Evolutionary conservation across 2,329 filamentous ascomycete genomes (phyloP).

Genomic region (Aspergillus tubingensis): DNA sequence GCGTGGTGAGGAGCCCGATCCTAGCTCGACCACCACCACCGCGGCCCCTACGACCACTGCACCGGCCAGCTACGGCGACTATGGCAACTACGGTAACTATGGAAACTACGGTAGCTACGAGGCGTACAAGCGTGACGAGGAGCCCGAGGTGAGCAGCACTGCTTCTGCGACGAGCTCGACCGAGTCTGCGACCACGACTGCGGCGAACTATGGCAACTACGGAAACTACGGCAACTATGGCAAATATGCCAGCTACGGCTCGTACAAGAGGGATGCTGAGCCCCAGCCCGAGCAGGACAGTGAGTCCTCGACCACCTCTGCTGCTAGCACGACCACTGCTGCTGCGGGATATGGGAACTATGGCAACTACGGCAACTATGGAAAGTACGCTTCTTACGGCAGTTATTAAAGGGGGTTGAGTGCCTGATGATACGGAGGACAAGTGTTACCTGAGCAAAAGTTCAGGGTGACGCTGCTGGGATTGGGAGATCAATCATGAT

Average conservation of each 20-base stretch:
- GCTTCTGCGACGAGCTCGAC: not conserved
- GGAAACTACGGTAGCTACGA: slow-evolving; percentile 6
- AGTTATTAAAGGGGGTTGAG: not conserved
- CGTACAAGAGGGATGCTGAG: slow-evolving; percentile 7
- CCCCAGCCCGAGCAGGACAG: not conserved
- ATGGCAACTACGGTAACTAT: slow-evolving; percentile 5
- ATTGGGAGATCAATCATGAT: no score
- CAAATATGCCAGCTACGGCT: slow-evolving; percentile 2
- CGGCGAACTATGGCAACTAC: slow-evolving; percentile 18
- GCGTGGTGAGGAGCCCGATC: not conserved
- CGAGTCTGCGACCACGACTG: not conserved
- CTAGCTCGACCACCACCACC: not conserved
- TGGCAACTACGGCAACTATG: slow-evolving; percentile 14
- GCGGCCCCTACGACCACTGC: not conserved
- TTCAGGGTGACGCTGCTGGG: no score
- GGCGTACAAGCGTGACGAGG: slow-evolving; percentile 1
- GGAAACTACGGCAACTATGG: slow-evolving; percentile 18
- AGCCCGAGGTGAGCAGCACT: not conserved
- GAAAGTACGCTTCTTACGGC: slow-evolving; percentile 14
- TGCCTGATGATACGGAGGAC: no score
- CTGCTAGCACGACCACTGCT: not conserved
- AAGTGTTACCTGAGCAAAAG: no score
- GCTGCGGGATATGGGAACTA: slow-evolving; percentile 10
- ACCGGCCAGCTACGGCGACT: slow-evolving; percentile 2
- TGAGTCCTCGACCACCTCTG: not conserved